A percentile compares a stretch with the other conserved stretches of the same genome.
phyloP scores from a whole-genome alignment of 352 stramenopile genomes.

The Pythium chondricola region DNA sequence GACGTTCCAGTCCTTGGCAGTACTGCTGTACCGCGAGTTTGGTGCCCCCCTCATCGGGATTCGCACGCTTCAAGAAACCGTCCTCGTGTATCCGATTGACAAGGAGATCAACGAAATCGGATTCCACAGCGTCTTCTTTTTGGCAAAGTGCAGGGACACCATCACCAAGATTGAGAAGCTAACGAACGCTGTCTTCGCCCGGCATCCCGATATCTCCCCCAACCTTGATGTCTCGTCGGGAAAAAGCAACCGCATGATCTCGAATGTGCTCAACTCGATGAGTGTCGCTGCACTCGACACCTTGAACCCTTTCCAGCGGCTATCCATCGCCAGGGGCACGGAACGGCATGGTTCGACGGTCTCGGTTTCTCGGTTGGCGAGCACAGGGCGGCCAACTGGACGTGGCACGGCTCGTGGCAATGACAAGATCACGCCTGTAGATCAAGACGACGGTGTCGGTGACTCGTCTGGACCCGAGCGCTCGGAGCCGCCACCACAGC shows the following conservation, averaged over 20 bases:
- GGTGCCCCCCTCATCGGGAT: conserved; percentile 47
- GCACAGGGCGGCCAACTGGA: background rate
- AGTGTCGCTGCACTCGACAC: conserved; percentile 6
- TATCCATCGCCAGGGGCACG: conserved; percentile 17
- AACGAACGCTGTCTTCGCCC: conserved; percentile 30
- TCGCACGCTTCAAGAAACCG: conserved; percentile 43
- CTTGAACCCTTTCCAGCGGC: conserved; percentile 21
- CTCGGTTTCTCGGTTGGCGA: background rate
- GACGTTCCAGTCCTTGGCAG: conserved; percentile 38
- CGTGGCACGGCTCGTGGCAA: background rate
- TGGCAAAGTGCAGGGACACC: conserved; percentile 40
- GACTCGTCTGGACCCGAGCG: conserved; percentile 6
- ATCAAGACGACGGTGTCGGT: conserved; percentile 9
- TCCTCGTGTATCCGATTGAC: conserved; percentile 43
- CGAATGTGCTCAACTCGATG: conserved; percentile 20
- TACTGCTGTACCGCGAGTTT: conserved; percentile 66
- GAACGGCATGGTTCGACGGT: conserved; percentile 1
- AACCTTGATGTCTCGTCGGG: conserved; percentile 21
- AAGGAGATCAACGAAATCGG: conserved; percentile 33
- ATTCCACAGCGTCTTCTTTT: conserved; percentile 61
- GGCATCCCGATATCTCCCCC: conserved; percentile 46
- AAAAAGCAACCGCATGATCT: conserved; percentile 34
- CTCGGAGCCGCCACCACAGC: too few relatives aligned
- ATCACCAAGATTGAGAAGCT: conserved; percentile 54
- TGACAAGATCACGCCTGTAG: conserved; percentile 23